Percentiles rank a stretch among this genome's conserved stretches.
phyloP scores from a whole-genome alignment of 805 yeast genomes.

The Saccharomycopsis malanga region DNA sequence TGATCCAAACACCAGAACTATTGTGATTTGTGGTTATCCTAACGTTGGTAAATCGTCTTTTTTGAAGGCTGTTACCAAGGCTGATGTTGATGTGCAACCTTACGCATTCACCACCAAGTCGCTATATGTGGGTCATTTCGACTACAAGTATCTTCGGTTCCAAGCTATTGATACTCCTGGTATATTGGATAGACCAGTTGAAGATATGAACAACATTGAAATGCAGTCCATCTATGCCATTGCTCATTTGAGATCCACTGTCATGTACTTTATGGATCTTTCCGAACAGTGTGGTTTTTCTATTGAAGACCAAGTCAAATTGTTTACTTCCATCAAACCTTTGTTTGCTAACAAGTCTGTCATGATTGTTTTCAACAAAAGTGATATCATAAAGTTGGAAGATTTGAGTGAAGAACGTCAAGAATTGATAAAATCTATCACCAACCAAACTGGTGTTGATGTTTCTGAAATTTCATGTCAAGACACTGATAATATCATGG shows the following conservation, averaged over 20 bases:
- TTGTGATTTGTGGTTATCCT: conserved; percentile 97
- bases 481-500: conserved; percentile 92
- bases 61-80: conserved; percentile 87
- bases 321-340: conserved; percentile 95
- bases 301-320: conserved; percentile 92
- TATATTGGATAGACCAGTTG: conserved; percentile 96
- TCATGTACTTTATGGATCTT: conserved; percentile 94
- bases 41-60: conserved; percentile 98
- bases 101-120: conserved; percentile 99
- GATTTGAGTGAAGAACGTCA: conserved; percentile 75
- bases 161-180: conserved; percentile 99
- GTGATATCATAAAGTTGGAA: conserved; percentile 81
- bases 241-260: conserved; percentile 96
- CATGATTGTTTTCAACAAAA: conserved; percentile 90
- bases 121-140: conserved; percentile 96
- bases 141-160: conserved; percentile 93
- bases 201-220: conserved; percentile 99
- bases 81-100: conserved; percentile 98
- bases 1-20: conserved; percentile 97
- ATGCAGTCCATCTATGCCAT: conserved; percentile 99
- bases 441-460: conserved; percentile 74
- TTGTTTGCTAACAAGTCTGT: conserved; percentile 95
- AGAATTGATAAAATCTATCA: conserved; percentile 58
- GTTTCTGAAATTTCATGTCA: conserved; percentile 90
- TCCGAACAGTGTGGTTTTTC: conserved; percentile 99